Base-by-base conservation (phyloP, 768 basidiomycete species). In the Royoungia palumana region DNA sequence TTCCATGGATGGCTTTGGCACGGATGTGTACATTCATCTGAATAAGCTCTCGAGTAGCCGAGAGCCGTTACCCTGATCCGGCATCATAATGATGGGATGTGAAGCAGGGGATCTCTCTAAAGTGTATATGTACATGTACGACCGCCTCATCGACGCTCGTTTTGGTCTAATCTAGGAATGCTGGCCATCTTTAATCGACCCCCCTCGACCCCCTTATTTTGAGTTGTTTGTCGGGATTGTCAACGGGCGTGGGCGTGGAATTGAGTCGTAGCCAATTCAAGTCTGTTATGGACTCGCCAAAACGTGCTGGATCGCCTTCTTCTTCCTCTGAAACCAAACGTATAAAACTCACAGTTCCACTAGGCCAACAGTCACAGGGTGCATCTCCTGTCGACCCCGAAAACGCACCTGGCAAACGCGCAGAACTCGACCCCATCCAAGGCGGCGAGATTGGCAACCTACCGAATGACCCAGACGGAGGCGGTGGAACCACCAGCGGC, bases 1-100 rank as follows among this genome's bases (percentile, higher is more conserved):
- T 54, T 88, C 93, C 36, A 98, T 99, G 94, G 96, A 99, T 54
- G 95, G 96, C n/a, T 93, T 89, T 62, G 92, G 93, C 10, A 93
- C 89, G 30, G 93, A 95, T 63, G 89, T 94, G 3, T 95, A 94
- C 64, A 92, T 95, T 54, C 93, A 94, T 65, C 71, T 94, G 44
- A 94, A 94, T 64, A 77, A 85, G 40, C 76, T 94, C 14, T 89
- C 87, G 10, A 90, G 87, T 62, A 89, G 85, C 58, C 74, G 82
- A 21, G 89, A 91, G 68, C 89, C 89, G 3, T 67, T 91, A 40
- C 87, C 78, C 30, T 58, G 52, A 62, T 27, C 22, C 7, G 19
- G 14, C 28, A 21, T 47, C n/a, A 21, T 30, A 44, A 25, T 32
- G 32, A 32, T 40, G 38, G 21, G n/a, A n/a, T n/a, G n/a, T n/a